A percentile compares a stretch with the other conserved stretches of the same genome.
phyloP scores from a whole-genome alignment of 352 stramenopile species.

The Globisporangium solare region DNA sequence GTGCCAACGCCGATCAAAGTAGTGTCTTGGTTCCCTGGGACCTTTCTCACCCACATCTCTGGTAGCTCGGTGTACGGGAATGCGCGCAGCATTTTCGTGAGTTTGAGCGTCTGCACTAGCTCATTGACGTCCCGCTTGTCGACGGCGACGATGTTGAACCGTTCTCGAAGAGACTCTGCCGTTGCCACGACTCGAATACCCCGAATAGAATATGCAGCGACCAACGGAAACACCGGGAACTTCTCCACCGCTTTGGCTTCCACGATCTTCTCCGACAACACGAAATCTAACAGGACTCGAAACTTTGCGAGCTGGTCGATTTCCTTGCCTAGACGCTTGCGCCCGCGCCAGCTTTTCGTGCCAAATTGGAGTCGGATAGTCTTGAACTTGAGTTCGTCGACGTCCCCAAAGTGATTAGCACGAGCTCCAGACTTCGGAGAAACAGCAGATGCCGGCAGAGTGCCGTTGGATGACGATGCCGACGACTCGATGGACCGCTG shows the following conservation, averaged over 20 bases:
- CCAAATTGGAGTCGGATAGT: slow-evolving; percentile 61
- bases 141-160: slow-evolving; percentile 30
- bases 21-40: slow-evolving; percentile 31
- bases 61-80: slow-evolving; percentile 69
- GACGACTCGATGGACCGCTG: slow-evolving; percentile 24
- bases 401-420: slow-evolving; percentile 21
- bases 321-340: slow-evolving; percentile 60
- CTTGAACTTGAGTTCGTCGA: slow-evolving; percentile 53
- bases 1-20: slow-evolving; percentile 40
- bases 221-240: slow-evolving; percentile 47
- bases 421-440: not conserved
- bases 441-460: not conserved
- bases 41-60: slow-evolving; percentile 40
- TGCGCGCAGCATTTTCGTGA: slow-evolving; percentile 45
- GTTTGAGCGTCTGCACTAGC: slow-evolving; percentile 36
- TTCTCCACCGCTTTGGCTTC: slow-evolving; percentile 29
- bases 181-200: slow-evolving; percentile 50
- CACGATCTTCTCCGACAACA: slow-evolving; percentile 30
- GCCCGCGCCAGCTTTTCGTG: slow-evolving; percentile 61
- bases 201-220: slow-evolving; percentile 56
- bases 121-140: slow-evolving; percentile 46
- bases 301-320: slow-evolving; percentile 43
- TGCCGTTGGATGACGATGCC: slow-evolving; percentile 18
- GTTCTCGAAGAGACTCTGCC: slow-evolving; percentile 36
- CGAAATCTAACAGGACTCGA: slow-evolving; percentile 46